Evolutionary conservation across 1,284 basidiomycete genomes (phyloP).

Genomic region (Phylloboletellus chloephorus): DNA sequence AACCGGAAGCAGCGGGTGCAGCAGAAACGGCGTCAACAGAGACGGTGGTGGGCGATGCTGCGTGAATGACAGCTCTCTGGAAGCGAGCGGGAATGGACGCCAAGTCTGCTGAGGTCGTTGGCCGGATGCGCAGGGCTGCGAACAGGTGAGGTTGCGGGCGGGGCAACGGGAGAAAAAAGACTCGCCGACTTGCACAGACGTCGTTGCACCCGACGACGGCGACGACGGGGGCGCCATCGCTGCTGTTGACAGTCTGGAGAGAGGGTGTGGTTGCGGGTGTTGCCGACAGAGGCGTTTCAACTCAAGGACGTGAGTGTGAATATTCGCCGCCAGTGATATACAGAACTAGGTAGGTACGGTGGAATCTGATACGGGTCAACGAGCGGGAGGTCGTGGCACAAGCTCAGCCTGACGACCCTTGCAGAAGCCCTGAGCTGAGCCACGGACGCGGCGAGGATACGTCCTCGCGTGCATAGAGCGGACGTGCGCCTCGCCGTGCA

Average conservation of each 20-base stretch:
- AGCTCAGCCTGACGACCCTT: slow-evolving; percentile 1
- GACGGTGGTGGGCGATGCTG: slow-evolving; percentile 63
- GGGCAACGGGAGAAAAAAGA: slow-evolving; percentile 15
- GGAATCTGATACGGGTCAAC: slow-evolving; percentile 21
- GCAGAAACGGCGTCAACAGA: slow-evolving; percentile 64
- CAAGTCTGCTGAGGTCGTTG: slow-evolving; percentile 78
- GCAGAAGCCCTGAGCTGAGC: slow-evolving; percentile 14
- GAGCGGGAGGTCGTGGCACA: too few relatives aligned
- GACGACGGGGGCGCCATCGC: slow-evolving; percentile 67
- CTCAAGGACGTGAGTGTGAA: too few relatives aligned
- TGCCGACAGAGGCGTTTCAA: slow-evolving; percentile 26
- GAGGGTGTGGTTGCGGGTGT: slow-evolving; percentile 23
- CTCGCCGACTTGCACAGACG: slow-evolving; percentile 84
- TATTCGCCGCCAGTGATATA: slow-evolving; percentile 19
- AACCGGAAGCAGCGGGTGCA: slow-evolving; percentile 41
- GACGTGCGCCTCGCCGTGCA: too few relatives aligned
- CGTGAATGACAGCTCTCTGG: slow-evolving; percentile 83
- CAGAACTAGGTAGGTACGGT: slow-evolving; percentile 34
- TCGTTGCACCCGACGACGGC: slow-evolving; percentile 56
- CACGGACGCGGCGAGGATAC: slow-evolving; percentile 8
- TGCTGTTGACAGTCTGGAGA: slow-evolving; percentile 19
- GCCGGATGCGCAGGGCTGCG: slow-evolving; percentile 88
- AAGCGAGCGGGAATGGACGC: slow-evolving; percentile 88
- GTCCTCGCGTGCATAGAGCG: too few relatives aligned
- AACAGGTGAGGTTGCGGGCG: background rate